A percentile compares a stretch with the other conserved stretches of the same genome.
Evolutionary conservation across 1,139 yeast species (phyloP).

Genomic region (Saccharomyces pastorianus): DNA sequence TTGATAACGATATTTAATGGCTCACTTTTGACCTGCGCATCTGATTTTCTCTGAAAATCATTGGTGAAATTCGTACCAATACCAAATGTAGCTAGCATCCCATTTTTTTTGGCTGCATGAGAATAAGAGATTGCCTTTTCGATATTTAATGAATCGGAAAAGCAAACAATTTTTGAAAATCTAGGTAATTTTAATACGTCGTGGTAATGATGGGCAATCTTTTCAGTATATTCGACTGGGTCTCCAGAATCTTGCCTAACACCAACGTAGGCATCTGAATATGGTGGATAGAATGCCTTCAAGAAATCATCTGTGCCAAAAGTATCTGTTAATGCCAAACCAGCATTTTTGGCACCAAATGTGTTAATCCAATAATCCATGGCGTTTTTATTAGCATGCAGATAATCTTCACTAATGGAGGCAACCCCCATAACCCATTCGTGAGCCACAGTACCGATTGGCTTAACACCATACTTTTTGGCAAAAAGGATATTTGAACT

Average conservation of each 20-base stretch:
- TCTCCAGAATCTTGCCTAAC: slow-evolving; percentile 98
- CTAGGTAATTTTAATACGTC: slow-evolving; percentile 49
- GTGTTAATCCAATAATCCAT: slow-evolving; percentile 85
- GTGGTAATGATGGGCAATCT: slow-evolving; percentile 61
- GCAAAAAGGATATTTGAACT: slow-evolving; percentile 88
- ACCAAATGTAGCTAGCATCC: slow-evolving; percentile 74
- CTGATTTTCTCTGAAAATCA: slow-evolving; percentile 39
- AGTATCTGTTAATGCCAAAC: slow-evolving; percentile 92
- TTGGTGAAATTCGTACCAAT: slow-evolving; percentile 90
- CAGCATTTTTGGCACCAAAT: slow-evolving; percentile 70
- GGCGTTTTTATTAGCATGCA: slow-evolving; percentile 62
- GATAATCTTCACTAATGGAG: slow-evolving; percentile 71
- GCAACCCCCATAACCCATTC: slow-evolving; percentile 99
- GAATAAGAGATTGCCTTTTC: slow-evolving; percentile 67
- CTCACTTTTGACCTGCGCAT: slow-evolving; percentile 45
- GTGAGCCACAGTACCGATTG: slow-evolving; percentile 96
- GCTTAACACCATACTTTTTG: slow-evolving; percentile 52
- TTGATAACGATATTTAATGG: slow-evolving; percentile 93
- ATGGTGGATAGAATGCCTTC: slow-evolving; percentile 53
- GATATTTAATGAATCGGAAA: slow-evolving; percentile 79
- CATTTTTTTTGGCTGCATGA: slow-evolving; percentile 53
- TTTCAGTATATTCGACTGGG: slow-evolving; percentile 67
- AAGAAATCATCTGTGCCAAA: slow-evolving; percentile 88
- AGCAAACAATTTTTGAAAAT: slow-evolving; percentile 63
- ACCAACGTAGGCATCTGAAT: slow-evolving; percentile 72